Conservation (phyloP, 179 eudicot species). For the Patellifolia procumbens region DNA sequence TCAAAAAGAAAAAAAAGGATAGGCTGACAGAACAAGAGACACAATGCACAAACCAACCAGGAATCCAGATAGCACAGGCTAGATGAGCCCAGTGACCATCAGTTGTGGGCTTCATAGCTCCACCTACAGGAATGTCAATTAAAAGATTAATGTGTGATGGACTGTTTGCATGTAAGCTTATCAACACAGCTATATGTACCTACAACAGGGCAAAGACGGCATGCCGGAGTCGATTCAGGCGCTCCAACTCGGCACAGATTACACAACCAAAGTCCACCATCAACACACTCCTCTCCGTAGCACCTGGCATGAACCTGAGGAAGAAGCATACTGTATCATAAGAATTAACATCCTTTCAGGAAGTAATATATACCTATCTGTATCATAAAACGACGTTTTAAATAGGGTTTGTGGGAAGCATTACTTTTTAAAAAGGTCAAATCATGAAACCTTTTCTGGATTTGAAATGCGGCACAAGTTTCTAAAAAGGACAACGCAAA, state of each 20-base stretch:
- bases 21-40: conserved; percentile 13
- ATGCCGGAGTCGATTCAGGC: conserved; percentile 65
- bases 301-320: conserved; percentile 97
- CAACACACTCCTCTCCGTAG: conserved; percentile 89
- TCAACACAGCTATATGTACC: conserved; percentile 47
- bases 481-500: not conserved
- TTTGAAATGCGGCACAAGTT: too few relatives aligned
- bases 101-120: conserved; percentile 97
- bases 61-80: conserved; percentile 99
- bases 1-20: conserved; percentile 20
- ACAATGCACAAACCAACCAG: conserved; percentile 55
- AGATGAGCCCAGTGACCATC: conserved; percentile 99
- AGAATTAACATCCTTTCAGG: not conserved
- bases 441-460: not conserved
- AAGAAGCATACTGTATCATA: conserved; percentile 12
- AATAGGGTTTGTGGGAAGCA: not conserved
- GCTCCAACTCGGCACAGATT: conserved; percentile 92
- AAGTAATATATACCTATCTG: not conserved
- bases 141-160: conserved; percentile 1
- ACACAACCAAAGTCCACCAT: conserved; percentile 91
- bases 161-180: conserved; percentile 5
- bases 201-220: conserved; percentile 91
- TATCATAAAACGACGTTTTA: too few relatives aligned
- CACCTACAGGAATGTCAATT: conserved; percentile 50
- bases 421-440: not conserved